phyloP scores from a whole-genome alignment of 805 yeast species.

The Wickerhamiella allomyrinae region DNA sequence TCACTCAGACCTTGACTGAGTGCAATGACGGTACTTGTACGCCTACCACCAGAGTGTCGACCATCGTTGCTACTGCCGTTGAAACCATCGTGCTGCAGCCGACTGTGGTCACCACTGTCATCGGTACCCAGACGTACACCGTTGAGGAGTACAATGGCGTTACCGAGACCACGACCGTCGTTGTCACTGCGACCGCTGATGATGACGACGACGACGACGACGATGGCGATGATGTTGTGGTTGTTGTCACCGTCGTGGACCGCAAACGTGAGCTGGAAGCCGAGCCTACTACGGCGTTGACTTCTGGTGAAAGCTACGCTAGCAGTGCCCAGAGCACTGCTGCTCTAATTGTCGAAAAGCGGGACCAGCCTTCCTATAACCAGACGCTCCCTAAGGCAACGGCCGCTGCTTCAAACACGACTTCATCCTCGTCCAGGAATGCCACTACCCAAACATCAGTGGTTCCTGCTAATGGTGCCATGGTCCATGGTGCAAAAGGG shows the following conservation, averaged over 20 bases:
- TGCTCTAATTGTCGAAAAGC: too few relatives aligned
- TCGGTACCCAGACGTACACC: neutral
- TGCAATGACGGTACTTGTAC: neutral
- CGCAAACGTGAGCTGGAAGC: too few relatives aligned
- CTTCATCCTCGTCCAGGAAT: neutral
- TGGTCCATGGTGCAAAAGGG: neutral
- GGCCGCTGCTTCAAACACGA: neutral
- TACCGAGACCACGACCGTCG: neutral
- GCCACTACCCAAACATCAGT: neutral
- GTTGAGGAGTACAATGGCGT: neutral
- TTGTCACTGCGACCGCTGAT: neutral
- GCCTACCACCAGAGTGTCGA: neutral
- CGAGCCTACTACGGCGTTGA: neutral
- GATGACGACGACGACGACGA: neutral
- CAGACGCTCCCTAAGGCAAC: too few relatives aligned
- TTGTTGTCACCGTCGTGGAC: neutral
- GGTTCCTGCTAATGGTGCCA: neutral
- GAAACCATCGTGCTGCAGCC: neutral
- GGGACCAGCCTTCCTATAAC: too few relatives aligned
- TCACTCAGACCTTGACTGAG: slow-evolving; percentile 1
- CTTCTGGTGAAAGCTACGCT: neutral
- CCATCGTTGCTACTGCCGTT: neutral
- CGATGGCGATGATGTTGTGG: neutral
- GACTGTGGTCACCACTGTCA: neutral
- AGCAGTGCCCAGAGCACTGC: neutral